These are phyloP conservation scores for Orobanche coerulescens DNA, from an alignment of 257 asterid species.

Conservation along the genomic window DNA sequence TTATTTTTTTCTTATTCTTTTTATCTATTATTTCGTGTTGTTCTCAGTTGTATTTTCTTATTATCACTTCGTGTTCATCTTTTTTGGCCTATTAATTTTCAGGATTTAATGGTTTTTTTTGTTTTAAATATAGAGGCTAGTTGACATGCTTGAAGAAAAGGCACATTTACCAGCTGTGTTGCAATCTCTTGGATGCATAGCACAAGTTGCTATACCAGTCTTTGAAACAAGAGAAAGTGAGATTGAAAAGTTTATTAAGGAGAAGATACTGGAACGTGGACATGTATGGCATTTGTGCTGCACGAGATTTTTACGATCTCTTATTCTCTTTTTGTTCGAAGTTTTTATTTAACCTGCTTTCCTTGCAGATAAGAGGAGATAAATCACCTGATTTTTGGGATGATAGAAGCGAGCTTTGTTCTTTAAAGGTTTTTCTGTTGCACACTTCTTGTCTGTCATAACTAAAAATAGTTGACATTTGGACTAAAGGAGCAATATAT, in stretches of 20 bases:
- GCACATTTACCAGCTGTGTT: conserved; percentile 90
- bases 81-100: conserved; percentile 15
- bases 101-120: conserved; percentile 15
- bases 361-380: conserved; percentile 54
- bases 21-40: not conserved
- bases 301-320: conserved; percentile 4
- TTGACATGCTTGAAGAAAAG: conserved; percentile 91
- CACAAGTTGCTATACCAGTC: conserved; percentile 96
- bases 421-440: conserved; percentile 58
- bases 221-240: conserved; percentile 93
- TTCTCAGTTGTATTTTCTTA: not conserved
- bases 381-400: conserved; percentile 67
- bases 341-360: conserved; percentile 20
- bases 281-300: conserved; percentile 47
- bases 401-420: conserved; percentile 80
- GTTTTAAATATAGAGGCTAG: conserved; percentile 62
- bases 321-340: conserved; percentile 16
- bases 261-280: conserved; percentile 61
- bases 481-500: conserved; percentile 6
- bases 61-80: not conserved
- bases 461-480: conserved; percentile 3
- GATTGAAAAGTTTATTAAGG: conserved; percentile 72
- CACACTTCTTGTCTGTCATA: conserved; percentile 13
- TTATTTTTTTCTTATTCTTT: not conserved
- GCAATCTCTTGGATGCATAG: conserved; percentile 97